These are phyloP conservation scores for Mycosphaerelloides madeirae DNA, from an alignment of 2,329 filamentous ascomycete genomes.

Conservation along the genomic window DNA sequence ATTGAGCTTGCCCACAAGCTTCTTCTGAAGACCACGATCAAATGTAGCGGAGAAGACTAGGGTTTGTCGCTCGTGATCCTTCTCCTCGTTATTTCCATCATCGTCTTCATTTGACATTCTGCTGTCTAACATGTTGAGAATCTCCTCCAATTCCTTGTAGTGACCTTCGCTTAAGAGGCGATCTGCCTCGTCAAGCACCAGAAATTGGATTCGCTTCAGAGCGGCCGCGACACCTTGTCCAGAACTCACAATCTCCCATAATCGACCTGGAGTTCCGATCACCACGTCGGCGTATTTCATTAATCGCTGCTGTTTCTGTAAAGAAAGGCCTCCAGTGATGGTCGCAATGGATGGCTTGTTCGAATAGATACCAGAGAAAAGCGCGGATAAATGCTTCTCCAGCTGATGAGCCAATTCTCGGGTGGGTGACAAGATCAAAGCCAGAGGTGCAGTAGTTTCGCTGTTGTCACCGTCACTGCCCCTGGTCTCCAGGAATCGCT, in stretches of 20 bases:
- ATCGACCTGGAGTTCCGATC: constrained; percentile 74
- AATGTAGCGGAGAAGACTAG: constrained; percentile 97
- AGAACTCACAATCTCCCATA: constrained; percentile 89
- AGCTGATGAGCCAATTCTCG: constrained; percentile 92
- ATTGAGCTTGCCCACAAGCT: constrained; percentile 72
- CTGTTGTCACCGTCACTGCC: not conserved
- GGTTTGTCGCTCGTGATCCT: constrained; percentile 59
- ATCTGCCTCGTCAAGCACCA: constrained; percentile 93
- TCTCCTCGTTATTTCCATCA: constrained; percentile 44
- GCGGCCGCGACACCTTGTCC: constrained; percentile 64
- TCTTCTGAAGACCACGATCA: constrained; percentile 84
- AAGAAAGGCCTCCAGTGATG: constrained; percentile 83
- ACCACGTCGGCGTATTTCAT: constrained; percentile 82
- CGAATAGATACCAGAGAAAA: constrained; percentile 65
- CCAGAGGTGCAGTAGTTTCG: constrained; percentile 50
- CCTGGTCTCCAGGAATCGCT: constrained; percentile 63
- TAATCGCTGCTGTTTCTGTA: constrained; percentile 91
- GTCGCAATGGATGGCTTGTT: constrained; percentile 62
- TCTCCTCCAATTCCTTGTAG: constrained; percentile 90
- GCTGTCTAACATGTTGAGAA: constrained; percentile 73
- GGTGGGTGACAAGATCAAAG: constrained; percentile 83
- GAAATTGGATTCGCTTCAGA: constrained; percentile 70
- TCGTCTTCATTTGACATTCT: constrained; percentile 44
- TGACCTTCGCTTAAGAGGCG: constrained; percentile 85
- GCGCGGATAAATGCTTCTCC: constrained; percentile 69